Evolutionary conservation across 179 eudicot genomes (phyloP), one percentile per base, ranked within the genome.

Genomic region (Vitellaria paradoxa): DNA sequence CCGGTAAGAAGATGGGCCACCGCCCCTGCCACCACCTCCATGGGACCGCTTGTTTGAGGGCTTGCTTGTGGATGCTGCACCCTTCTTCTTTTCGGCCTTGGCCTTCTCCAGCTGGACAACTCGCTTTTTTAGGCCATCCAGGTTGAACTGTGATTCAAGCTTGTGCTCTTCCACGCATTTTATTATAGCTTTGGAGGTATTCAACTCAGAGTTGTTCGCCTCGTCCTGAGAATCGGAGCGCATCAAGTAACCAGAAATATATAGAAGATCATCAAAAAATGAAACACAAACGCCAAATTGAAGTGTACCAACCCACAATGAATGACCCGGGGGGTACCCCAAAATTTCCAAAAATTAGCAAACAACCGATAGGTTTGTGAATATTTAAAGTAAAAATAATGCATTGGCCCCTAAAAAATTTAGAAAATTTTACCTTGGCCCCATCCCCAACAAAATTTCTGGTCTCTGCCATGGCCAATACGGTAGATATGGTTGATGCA

Each of bases 111-210:
- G 71, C 37, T 69, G 61, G 24, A 76, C 50, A 12, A 87, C 82
- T 55, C 83, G 80, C 75, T 83, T 86, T 83, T 74, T 82, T 70
- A 89, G 78, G 85, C 77, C 78, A 30, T 86, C 87, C 6, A 80
- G 30, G 57, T 81, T 52, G 81, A 84, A 86, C 50, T 84, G 79
- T 1, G 83, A 73, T 84, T 86, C 91, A 60, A 87, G 82, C 47
- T 83, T 83, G 78, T 81, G 83, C 71, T 89, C 92, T 83, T 86
- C 88, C 68, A 86, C 89, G 78, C 91, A 89, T 83, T 86, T 89
- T 81, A 87, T 81, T 59, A 86, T 57, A 30, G 87, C 73, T 78
- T 70, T 87, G 64, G 79, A 79, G 70, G 82, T 74, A 70, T 68
- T 83, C 76, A 81, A 62, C 79, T 89, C 92, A 12, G 65, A 81